Evolutionary conservation across 108 stramenopile genomes (phyloP).

Genomic region (Craspedostauros australis): DNA sequence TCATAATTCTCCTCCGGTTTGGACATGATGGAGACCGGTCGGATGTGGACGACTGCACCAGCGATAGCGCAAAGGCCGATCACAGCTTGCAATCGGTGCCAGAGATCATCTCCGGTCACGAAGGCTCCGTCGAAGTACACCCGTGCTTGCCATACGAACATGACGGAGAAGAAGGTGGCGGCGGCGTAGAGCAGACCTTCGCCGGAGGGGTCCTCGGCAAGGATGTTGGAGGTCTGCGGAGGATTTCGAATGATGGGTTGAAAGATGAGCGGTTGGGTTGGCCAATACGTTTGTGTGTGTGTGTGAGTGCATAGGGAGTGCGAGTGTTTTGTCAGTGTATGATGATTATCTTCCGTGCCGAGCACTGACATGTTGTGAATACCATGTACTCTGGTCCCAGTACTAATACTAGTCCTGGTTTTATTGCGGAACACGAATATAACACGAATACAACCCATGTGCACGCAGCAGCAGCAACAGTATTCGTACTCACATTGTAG

Average conservation of each 20-base stretch:
- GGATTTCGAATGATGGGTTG: not conserved
- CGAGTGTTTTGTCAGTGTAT: no score
- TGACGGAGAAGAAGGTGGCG: constrained; percentile 17
- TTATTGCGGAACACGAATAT: no score
- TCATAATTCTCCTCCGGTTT: constrained; percentile 9
- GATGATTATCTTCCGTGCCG: no score
- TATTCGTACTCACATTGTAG: constrained; percentile 48
- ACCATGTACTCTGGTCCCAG: no score
- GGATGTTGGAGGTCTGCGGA: constrained; percentile 11
- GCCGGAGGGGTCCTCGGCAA: constrained; percentile 8
- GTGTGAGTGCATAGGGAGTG: no score
- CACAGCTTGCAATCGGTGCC: constrained; percentile 11
- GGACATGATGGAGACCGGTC: constrained; percentile 20
- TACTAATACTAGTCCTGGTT: no score
- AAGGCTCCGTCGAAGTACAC: constrained; percentile 24
- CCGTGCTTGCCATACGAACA: constrained; percentile 20
- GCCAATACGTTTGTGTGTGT: no score
- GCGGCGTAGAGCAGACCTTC: constrained; percentile 40
- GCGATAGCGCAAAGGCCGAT: constrained; percentile 1
- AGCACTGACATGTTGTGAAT: no score
- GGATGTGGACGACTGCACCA: constrained; percentile 35
- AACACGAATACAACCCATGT: no score
- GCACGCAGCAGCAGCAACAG: not conserved
- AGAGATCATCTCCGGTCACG: constrained; percentile 20
- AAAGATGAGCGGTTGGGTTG: not conserved